Base-by-base conservation (phyloP, 139 green algal species). In the Nannochloris sp. region DNA sequence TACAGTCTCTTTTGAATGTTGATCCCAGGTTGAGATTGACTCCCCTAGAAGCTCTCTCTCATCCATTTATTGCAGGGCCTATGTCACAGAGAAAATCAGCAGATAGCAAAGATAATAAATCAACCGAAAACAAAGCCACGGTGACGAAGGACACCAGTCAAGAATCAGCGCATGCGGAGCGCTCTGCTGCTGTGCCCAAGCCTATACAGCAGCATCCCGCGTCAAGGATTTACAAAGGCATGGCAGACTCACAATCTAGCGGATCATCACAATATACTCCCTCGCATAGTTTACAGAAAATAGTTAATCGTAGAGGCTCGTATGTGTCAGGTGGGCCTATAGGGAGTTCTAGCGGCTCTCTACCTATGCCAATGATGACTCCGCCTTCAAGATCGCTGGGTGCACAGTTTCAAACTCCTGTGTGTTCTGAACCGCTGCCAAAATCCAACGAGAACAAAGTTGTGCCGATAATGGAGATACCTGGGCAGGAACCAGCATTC, bases 21-120 rank as follows among this genome's bases (percentile, higher is more conserved):
- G 85, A 97, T 69, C 89, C 91, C 0, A 37, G 51, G 8, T 78
- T 61, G 3, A 75, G 82, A 14, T 87, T 82, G 79, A 88, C 64
- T 2, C 78, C 79, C 1, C 43, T 67, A 3, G 90, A 97, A 74
- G 91, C 91, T 3, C 59, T 79, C 13, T 63, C 71, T 56, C 91
- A 97, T 75, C 90, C 90, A 40, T 96, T 96, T 75, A 79, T 97
- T 58, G 92, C 84, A 3, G 82, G 76, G 4, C 77, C 79, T 60
- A 58, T 73, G n/a, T 92, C 91, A 66, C 72, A 49, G 2, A 84
- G 82, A 9, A 82, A 86, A 13, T 2, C 9, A 40, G 33, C 33
- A 40, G 33, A 8, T 8, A 40, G 33, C 33, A 40, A 40, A 8
- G 33, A 40, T 40, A 40, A 40, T 40, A 40, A 40, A 40, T 40